A percentile compares a stretch with the other conserved stretches of the same genome.
phyloP scores from a whole-genome alignment of 352 stramenopile species.

The Globisporangium irregulare region DNA sequence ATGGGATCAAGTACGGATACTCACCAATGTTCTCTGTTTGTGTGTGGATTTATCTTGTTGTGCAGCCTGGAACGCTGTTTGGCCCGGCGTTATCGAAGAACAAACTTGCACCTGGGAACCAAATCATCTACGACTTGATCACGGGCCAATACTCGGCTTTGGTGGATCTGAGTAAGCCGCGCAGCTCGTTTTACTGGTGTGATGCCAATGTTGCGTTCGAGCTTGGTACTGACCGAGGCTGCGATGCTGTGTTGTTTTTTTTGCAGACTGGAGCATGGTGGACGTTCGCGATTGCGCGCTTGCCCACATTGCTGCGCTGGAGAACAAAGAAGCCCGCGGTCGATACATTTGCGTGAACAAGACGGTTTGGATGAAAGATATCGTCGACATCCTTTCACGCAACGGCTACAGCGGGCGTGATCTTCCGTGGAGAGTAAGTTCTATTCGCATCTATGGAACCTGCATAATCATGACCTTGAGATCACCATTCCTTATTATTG shows the following conservation, averaged over 20 bases:
- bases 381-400: slow-evolving; percentile 79
- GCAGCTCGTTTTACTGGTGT: neutral
- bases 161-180: slow-evolving; percentile 72
- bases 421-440: slow-evolving; percentile 67
- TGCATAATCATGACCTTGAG: neutral
- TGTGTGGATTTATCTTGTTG: neutral
- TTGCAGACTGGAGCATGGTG: slow-evolving; percentile 78
- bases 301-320: slow-evolving; percentile 77
- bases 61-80: slow-evolving; percentile 75
- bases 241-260: neutral
- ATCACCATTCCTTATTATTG: neutral
- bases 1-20: neutral
- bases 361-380: slow-evolving; percentile 86
- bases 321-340: slow-evolving; percentile 80
- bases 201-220: neutral
- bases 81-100: slow-evolving; percentile 77
- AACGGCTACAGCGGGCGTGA: slow-evolving; percentile 86
- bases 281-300: slow-evolving; percentile 82
- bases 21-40: neutral
- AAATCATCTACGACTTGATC: slow-evolving; percentile 87
- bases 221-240: neutral
- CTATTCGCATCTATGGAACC: neutral
- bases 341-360: slow-evolving; percentile 87
- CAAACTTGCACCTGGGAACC: slow-evolving; percentile 81
- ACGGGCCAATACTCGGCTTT: slow-evolving; percentile 84